Percentiles rank a stretch among this genome's conserved stretches.
phyloP scores from a whole-genome alignment of 2,329 filamentous ascomycete genomes.

The Elsinoe ampelina region DNA sequence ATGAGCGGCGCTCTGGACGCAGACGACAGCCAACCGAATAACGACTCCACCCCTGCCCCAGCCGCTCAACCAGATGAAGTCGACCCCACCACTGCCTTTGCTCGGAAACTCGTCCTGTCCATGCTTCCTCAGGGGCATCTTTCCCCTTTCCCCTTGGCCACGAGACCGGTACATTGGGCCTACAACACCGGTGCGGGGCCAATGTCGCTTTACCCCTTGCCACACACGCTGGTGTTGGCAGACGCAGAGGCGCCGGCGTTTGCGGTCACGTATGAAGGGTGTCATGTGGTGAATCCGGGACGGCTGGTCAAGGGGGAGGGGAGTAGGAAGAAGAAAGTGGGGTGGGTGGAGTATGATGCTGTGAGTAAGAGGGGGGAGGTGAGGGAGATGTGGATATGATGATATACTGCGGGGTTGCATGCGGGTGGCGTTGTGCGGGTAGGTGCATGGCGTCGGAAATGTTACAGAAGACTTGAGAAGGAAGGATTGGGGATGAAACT shows the following conservation, averaged over 20 bases:
- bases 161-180: slow-evolving; percentile 84
- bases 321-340: slow-evolving; percentile 54
- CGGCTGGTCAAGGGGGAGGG: slow-evolving; percentile 54
- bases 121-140: slow-evolving; percentile 84
- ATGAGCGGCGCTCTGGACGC: slow-evolving; percentile 23
- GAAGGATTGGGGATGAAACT: background rate
- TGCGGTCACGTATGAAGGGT: slow-evolving; percentile 85
- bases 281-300: slow-evolving; percentile 90
- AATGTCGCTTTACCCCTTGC: slow-evolving; percentile 78
- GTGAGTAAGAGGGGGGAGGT: slow-evolving; percentile 51
- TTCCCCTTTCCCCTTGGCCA: slow-evolving; percentile 71
- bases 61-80: slow-evolving; percentile 9
- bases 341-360: slow-evolving; percentile 83
- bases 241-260: slow-evolving; percentile 77
- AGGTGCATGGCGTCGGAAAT: no score
- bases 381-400: slow-evolving; percentile 45
- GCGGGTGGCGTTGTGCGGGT: no score
- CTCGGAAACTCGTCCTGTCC: slow-evolving; percentile 65
- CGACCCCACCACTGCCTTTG: slow-evolving; percentile 16
- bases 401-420: background rate
- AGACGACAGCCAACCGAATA: slow-evolving; percentile 12
- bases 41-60: no score
- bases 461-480: background rate
- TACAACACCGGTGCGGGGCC: slow-evolving; percentile 52
- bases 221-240: slow-evolving; percentile 71